A percentile compares a stretch with the other conserved stretches of the same genome.
Evolutionary conservation across 2,329 filamentous ascomycete species (phyloP).

Genomic region (Calonectria multiphialidica): DNA sequence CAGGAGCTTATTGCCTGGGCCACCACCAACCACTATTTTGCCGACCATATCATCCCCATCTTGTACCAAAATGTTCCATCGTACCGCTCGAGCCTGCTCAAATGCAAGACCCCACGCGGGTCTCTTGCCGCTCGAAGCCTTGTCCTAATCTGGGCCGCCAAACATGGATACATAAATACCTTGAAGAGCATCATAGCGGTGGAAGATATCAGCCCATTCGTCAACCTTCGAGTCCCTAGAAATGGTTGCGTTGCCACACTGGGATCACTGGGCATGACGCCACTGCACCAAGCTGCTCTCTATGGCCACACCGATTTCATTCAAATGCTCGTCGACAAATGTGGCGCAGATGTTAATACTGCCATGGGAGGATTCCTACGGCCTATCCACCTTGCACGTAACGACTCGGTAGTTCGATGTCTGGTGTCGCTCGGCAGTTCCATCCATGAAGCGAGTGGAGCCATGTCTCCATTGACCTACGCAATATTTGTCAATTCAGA

Average conservation of each 20-base stretch:
- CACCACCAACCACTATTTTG: not conserved
- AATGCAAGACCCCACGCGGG: not conserved
- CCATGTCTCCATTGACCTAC: not conserved
- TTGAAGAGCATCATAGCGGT: not conserved
- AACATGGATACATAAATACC: not conserved
- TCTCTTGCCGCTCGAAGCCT: not conserved
- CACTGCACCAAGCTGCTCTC: not conserved
- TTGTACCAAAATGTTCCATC: not conserved
- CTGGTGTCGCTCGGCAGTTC: not conserved
- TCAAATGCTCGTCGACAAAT: not conserved
- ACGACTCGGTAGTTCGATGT: not conserved
- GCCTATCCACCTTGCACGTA: not conserved
- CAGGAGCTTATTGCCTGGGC: not conserved
- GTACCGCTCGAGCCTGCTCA: not conserved
- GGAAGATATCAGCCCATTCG: not conserved
- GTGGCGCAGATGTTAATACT: not conserved
- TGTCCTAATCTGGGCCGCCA: not conserved
- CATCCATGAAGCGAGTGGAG: not conserved
- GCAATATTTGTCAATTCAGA: not conserved
- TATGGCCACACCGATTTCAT: not conserved
- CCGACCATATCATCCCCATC: not conserved
- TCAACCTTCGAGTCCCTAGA: not conserved
- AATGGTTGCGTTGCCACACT: not conserved
- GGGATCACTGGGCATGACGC: not conserved
- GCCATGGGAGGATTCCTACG: not conserved